Percentiles rank a stretch among this genome's conserved stretches.
Conservation (phyloP, 202 grass and related monocot genomes). For the Eragrostis tef region DNA sequence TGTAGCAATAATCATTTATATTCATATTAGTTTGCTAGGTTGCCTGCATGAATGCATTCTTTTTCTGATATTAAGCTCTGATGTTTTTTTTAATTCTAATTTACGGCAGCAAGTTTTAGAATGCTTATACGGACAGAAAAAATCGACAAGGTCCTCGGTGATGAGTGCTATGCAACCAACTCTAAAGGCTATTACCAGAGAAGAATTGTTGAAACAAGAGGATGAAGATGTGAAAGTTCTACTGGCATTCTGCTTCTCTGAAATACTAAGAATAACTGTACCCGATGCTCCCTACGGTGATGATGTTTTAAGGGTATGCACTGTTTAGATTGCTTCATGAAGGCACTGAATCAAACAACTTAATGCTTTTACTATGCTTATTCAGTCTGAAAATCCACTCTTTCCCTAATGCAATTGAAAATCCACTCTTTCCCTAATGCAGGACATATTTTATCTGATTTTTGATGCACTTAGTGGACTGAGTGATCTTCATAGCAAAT, state of each 20-base stretch:
- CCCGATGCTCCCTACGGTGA: slow-evolving; percentile 90
- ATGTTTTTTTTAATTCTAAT: too few species aligned
- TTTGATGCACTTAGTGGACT: slow-evolving; percentile 84
- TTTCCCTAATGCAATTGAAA: slow-evolving; percentile 44
- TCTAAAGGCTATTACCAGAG: slow-evolving; percentile 75
- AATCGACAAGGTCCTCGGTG: slow-evolving; percentile 35
- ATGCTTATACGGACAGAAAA: slow-evolving; percentile 57
- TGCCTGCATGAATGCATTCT: too few species aligned
- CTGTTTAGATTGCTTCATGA: slow-evolving; percentile 11
- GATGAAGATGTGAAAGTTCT: slow-evolving; percentile 87
- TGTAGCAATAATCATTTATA: too few species aligned
- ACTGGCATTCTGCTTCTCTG: slow-evolving; percentile 87
- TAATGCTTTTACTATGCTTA: slow-evolving; percentile 6
- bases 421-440: slow-evolving; percentile 24
- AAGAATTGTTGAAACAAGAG: slow-evolving; percentile 82
- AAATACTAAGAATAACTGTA: slow-evolving; percentile 95
- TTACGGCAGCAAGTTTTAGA: slow-evolving; percentile 68
- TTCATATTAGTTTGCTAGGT: too few species aligned
- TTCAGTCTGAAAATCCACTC: not conserved
- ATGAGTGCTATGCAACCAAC: slow-evolving; percentile 68
- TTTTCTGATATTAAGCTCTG: too few species aligned
- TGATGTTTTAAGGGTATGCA: slow-evolving; percentile 87
- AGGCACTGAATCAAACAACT: slow-evolving; percentile 9
- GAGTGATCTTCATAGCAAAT: slow-evolving; percentile 69
- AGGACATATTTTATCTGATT: slow-evolving; percentile 92